phyloP scores from a whole-genome alignment of 2,329 filamentous ascomycete species.

The Aspergillus aculeatus region DNA sequence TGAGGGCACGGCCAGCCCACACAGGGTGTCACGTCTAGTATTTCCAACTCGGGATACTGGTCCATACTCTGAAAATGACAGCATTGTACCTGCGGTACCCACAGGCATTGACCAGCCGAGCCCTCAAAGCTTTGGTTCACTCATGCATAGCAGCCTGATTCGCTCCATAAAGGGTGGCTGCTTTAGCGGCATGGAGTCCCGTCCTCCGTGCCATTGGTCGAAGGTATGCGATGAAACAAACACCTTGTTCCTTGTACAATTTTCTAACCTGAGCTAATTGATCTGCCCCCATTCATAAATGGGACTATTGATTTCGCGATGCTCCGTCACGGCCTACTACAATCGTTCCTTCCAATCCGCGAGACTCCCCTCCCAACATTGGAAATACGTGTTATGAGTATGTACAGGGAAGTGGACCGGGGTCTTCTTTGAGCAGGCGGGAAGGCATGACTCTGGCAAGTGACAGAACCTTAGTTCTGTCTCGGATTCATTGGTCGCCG shows the following conservation, averaged over 20 bases:
- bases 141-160: constrained; percentile 20
- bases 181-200: constrained; percentile 16
- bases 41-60: not conserved
- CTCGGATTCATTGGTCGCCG: not conserved
- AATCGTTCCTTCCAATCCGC: not conserved
- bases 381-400: not conserved
- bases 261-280: not conserved
- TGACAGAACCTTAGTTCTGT: constrained; percentile 4
- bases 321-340: not conserved
- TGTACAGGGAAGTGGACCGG: not conserved
- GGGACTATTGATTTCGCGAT: not conserved
- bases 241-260: not conserved
- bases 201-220: constrained; percentile 3
- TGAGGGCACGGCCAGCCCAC: no score
- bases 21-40: no score
- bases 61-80: no score
- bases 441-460: not conserved
- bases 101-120: not conserved
- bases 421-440: not conserved
- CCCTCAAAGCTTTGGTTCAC: not conserved
- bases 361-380: not conserved
- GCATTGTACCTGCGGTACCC: not conserved
- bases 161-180: constrained; percentile 20
- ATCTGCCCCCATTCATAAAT: no score
- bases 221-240: not conserved